Base-by-base conservation (phyloP, 768 basidiomycete genomes). In the Boletellus ananiceps region DNA sequence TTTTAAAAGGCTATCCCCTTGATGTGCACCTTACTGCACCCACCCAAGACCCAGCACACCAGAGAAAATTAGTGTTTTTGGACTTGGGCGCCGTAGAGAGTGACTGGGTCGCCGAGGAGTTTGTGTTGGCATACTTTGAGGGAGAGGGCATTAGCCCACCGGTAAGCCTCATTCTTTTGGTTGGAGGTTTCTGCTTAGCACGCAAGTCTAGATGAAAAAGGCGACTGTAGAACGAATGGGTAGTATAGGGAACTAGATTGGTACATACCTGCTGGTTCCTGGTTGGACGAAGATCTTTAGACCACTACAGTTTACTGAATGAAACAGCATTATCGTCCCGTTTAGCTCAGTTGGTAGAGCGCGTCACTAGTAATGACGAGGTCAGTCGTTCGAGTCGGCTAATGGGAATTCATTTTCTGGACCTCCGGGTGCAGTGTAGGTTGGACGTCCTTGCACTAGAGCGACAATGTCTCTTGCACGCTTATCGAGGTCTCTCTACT, bases 101-200 rank as follows among this genome's bases (percentile, higher is more conserved):
- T 60, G 77, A 82, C 56, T 91, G 87, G 86, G 76, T 91, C 13
- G 81, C 86, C 0, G 80, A 77, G 11, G 80, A 89, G 59, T 80
- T 91, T 52, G 69, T 88, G 12, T 63, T 86, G 44, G 80, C 86
- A 40, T 91, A 90, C 61, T 88, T 90, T 60, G 83, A 85, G 48
- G 81, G 78, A 25, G 68, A 76, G 23, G 83, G 81, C 9, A 77
- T 84, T 13, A 90, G 88, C 63, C 85, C 86, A 34, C 71, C 82
- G 45, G 88, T 88, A 58, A 59, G 84, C 73, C 43, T 9, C 19
- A 38, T 41, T 14, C 16, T 18, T 4, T 25, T 25, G 11, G 34
- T 11, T 6, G 11, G 16, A 40, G 38, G 11, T 2, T 12, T 31
- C 21, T 32, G 29, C 48, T 54, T n/a, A 53, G 35, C 15, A n/a